phyloP scores from a whole-genome alignment of 2,329 filamentous ascomycete species.

The Rasamsonia emersonii region DNA sequence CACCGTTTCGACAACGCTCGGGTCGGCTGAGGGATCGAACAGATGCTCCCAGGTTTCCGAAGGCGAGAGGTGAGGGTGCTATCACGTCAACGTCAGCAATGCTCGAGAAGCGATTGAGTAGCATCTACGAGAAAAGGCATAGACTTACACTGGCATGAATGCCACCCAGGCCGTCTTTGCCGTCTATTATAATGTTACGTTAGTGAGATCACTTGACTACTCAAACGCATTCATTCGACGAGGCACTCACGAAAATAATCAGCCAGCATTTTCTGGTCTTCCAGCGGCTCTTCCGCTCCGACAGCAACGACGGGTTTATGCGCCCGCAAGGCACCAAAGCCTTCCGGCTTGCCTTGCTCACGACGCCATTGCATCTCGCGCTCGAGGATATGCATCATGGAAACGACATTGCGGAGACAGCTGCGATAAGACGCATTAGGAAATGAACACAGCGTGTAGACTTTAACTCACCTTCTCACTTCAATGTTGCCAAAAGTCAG shows the following conservation, averaged over 20 bases:
- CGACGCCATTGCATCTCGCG: constrained; percentile 80
- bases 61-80: constrained; percentile 66
- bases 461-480: constrained; percentile 57
- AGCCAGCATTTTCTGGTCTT: constrained; percentile 69
- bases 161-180: constrained; percentile 65
- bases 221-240: background rate
- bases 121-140: no score
- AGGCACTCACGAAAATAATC: constrained; percentile 73
- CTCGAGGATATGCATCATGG: constrained; percentile 84
- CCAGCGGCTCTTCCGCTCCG: constrained; percentile 75
- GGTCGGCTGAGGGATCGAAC: constrained; percentile 45
- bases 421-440: constrained; percentile 44
- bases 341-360: constrained; percentile 55
- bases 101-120: no score
- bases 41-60: constrained; percentile 65
- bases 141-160: constrained; percentile 50
- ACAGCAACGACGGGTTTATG: constrained; percentile 78
- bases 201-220: background rate
- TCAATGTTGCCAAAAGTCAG: constrained; percentile 92
- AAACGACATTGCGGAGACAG: constrained; percentile 80
- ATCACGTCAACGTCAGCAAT: constrained; percentile 12
- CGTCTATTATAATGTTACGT: constrained; percentile 45
- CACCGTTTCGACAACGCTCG: constrained; percentile 42
- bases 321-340: constrained; percentile 63
- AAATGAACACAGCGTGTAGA: background rate